Evolutionary conservation across 1,139 yeast genomes (phyloP).

Genomic region (Geotrichum candidum): DNA sequence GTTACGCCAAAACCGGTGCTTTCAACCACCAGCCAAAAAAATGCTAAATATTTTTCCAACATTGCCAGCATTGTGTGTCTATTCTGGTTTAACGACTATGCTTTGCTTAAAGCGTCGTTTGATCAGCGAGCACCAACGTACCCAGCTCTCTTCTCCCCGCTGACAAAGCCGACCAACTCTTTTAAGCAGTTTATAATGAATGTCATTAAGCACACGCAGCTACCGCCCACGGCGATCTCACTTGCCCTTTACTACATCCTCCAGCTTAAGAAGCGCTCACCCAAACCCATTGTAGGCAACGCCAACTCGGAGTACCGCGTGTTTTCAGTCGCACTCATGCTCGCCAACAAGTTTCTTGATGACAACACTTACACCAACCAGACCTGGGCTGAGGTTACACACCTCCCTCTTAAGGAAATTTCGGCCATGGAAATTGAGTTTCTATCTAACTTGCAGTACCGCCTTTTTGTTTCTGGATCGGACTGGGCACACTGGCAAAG

Average conservation of each 20-base stretch:
- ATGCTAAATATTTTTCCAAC: slow-evolving; percentile 23
- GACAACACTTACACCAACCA: slow-evolving; percentile 89
- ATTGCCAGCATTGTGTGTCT: slow-evolving; percentile 32
- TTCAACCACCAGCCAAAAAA: not conserved
- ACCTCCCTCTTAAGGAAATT: slow-evolving; percentile 52
- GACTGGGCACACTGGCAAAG: slow-evolving; percentile 34
- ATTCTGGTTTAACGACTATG: slow-evolving; percentile 30
- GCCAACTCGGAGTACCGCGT: slow-evolving; percentile 48
- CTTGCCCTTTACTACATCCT: slow-evolving; percentile 35
- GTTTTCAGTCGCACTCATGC: slow-evolving; percentile 60
- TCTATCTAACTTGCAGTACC: slow-evolving; percentile 17
- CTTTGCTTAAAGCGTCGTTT: not conserved
- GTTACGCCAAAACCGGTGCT: not conserved
- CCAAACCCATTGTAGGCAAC: slow-evolving; percentile 28
- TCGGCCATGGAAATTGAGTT: slow-evolving; percentile 56
- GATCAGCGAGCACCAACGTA: not conserved
- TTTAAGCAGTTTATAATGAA: slow-evolving; percentile 28
- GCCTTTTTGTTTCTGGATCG: not conserved
- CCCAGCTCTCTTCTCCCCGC: slow-evolving; percentile 12
- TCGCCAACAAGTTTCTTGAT: slow-evolving; percentile 88
- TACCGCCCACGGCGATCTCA: slow-evolving; percentile 34
- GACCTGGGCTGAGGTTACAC: slow-evolving; percentile 91
- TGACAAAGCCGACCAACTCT: slow-evolving; percentile 20
- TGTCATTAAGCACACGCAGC: slow-evolving; percentile 32
- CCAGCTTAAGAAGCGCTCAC: slow-evolving; percentile 29